Evolutionary conservation across 768 basidiomycete genomes (phyloP).

Genomic region (Xanthoconium stramineum): DNA sequence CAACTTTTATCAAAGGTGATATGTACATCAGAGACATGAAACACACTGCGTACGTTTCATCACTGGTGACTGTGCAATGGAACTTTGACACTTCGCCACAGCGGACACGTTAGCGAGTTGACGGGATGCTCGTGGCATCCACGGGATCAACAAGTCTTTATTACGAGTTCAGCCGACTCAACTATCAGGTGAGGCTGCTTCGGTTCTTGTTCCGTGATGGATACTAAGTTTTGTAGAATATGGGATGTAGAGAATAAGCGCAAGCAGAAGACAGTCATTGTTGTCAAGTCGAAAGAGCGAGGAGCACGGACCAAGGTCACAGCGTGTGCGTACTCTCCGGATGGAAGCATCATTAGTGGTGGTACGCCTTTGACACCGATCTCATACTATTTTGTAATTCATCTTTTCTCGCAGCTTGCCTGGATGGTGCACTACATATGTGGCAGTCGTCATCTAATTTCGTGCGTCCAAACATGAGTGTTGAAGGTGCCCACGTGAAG

Average conservation of each 20-base stretch:
- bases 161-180: slow-evolving; percentile 93
- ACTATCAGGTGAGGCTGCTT: slow-evolving; percentile 73
- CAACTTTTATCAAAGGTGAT: slow-evolving; percentile 89
- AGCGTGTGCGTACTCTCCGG: slow-evolving; percentile 80
- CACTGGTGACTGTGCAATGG: slow-evolving; percentile 6
- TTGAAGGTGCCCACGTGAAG: slow-evolving; percentile 86
- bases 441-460: slow-evolving; percentile 94
- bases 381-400: neutral
- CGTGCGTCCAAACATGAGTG: slow-evolving; percentile 81
- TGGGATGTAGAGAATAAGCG: slow-evolving; percentile 93
- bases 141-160: slow-evolving; percentile 75
- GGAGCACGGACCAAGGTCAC: slow-evolving; percentile 93
- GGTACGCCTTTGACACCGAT: slow-evolving; percentile 47
- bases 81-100: slow-evolving; percentile 30
- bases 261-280: slow-evolving; percentile 94
- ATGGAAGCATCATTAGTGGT: slow-evolving; percentile 87
- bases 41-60: slow-evolving; percentile 79
- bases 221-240: slow-evolving; percentile 50
- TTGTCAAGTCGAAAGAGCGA: slow-evolving; percentile 93
- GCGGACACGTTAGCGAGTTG: slow-evolving; percentile 92
- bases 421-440: slow-evolving; percentile 90
- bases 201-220: neutral
- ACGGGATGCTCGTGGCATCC: slow-evolving; percentile 94
- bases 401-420: slow-evolving; percentile 54
- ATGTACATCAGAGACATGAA: slow-evolving; percentile 99